Evolutionary conservation across 768 basidiomycete genomes (phyloP).

Genomic region (Vararia minispora): DNA sequence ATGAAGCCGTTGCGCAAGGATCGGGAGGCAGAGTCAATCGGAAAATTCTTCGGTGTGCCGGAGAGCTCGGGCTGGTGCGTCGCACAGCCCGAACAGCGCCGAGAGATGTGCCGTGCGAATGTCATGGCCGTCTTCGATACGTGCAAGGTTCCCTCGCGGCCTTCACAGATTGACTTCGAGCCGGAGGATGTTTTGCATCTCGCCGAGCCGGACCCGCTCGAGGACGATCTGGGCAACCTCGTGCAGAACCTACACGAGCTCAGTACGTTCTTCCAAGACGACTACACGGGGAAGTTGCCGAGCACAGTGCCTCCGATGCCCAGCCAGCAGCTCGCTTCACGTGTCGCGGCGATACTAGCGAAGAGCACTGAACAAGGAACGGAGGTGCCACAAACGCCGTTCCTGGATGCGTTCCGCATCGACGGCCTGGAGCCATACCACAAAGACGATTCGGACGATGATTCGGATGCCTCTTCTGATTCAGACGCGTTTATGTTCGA

Average conservation of each 20-base stretch:
- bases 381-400: constrained; percentile 69
- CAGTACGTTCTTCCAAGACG: constrained; percentile 60
- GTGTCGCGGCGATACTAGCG: constrained; percentile 73
- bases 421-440: constrained; percentile 19
- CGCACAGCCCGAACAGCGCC: constrained; percentile 49
- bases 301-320: constrained; percentile 27
- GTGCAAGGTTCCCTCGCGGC: constrained; percentile 57
- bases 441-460: constrained; percentile 18
- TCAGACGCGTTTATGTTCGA: constrained; percentile 27
- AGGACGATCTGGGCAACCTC: constrained; percentile 67
- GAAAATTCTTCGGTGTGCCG: constrained; percentile 74
- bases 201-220: constrained; percentile 16
- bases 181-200: constrained; percentile 39
- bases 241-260: constrained; percentile 71
- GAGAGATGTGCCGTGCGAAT: constrained; percentile 60
- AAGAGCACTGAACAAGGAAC: constrained; percentile 51
- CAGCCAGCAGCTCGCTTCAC: constrained; percentile 57
- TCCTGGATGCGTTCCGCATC: constrained; percentile 65
- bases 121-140: constrained; percentile 81
- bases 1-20: constrained; percentile 31
- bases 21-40: constrained; percentile 39
- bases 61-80: constrained; percentile 84
- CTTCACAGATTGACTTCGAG: constrained; percentile 65
- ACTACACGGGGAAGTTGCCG: constrained; percentile 3
- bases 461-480: constrained; percentile 21